Evolutionary conservation across 1,284 basidiomycete genomes (phyloP).

Genomic region (Cystobasidium pallidum): DNA sequence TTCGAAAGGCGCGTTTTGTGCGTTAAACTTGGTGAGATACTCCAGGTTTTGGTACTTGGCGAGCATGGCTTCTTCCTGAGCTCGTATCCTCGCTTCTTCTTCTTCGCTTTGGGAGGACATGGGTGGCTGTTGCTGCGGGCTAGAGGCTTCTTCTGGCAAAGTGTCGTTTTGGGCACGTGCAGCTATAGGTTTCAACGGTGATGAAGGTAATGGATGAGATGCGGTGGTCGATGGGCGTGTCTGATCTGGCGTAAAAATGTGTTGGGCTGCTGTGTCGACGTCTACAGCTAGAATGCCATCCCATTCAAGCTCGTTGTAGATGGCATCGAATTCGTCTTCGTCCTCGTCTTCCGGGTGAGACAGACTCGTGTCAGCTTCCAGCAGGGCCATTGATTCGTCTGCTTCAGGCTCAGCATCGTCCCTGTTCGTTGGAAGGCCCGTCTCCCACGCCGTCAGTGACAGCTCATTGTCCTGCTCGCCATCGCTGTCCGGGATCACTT

Average conservation of each 20-base stretch:
- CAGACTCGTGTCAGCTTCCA: slow-evolving; percentile 11
- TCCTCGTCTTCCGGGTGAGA: slow-evolving; percentile 5
- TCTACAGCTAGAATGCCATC: slow-evolving; percentile 33
- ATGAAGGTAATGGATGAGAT: background rate
- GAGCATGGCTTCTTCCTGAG: slow-evolving; percentile 36
- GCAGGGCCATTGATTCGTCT: background rate
- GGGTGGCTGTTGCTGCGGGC: background rate
- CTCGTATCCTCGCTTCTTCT: slow-evolving; percentile 15
- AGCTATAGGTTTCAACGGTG: slow-evolving; percentile 3
- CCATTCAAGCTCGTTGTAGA: slow-evolving; percentile 27
- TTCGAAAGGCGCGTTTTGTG: slow-evolving; percentile 1
- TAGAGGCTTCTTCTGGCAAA: background rate
- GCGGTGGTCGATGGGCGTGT: background rate
- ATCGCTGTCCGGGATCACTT: slow-evolving; percentile 36
- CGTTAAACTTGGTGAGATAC: slow-evolving; percentile 6
- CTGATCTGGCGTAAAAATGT: slow-evolving; percentile 26
- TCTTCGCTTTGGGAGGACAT: slow-evolving; percentile 18
- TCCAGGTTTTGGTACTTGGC: slow-evolving; percentile 33
- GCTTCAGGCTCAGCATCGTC: background rate
- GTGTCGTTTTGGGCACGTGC: background rate
- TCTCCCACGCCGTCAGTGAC: background rate
- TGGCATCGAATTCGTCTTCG: slow-evolving; percentile 22
- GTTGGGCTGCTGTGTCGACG: slow-evolving; percentile 4
- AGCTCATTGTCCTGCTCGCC: slow-evolving; percentile 21
- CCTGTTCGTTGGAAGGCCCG: background rate